Percentiles rank a stretch among this genome's conserved stretches.
Evolutionary conservation across 345 rosid genomes (phyloP).

Genomic region (Geranium rotundifolium): DNA sequence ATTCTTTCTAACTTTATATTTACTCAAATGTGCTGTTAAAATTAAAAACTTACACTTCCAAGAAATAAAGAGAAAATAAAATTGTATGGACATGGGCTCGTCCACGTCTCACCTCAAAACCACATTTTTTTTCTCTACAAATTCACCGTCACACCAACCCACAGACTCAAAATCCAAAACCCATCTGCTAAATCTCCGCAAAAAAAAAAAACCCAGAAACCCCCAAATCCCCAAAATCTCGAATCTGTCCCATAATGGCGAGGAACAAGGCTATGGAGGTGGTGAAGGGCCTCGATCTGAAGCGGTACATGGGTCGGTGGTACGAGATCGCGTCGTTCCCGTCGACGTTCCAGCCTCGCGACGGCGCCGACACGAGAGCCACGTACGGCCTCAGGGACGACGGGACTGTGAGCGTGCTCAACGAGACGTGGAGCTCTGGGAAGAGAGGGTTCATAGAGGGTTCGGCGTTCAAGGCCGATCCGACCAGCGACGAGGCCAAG

Average conservation of each 20-base stretch:
- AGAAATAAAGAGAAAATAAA: too few relatives aligned
- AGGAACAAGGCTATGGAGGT: conserved; percentile 51
- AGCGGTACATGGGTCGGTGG: conserved; percentile 87
- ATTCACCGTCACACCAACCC: too few relatives aligned
- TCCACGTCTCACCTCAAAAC: too few relatives aligned
- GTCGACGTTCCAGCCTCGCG: conserved; percentile 61
- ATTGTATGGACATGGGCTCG: too few relatives aligned
- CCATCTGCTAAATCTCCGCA: too few relatives aligned
- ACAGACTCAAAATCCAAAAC: too few relatives aligned
- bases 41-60: too few relatives aligned
- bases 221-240: neutral
- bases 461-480: conserved; percentile 60
- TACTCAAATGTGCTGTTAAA: too few relatives aligned
- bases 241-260: conserved; percentile 17
- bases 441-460: conserved; percentile 62
- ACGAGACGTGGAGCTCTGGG: conserved; percentile 75
- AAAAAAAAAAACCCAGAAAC: neutral
- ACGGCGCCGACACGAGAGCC: conserved; percentile 70
- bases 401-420: conserved; percentile 63
- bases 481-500: conserved; percentile 75
- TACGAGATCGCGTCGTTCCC: conserved; percentile 90
- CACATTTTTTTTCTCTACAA: too few relatives aligned
- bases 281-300: conserved; percentile 52
- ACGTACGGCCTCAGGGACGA: conserved; percentile 64
- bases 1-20: too few relatives aligned